These are phyloP conservation scores for Linum tenue DNA, from an alignment of 345 rosid species.

Conservation along the genomic window DNA sequence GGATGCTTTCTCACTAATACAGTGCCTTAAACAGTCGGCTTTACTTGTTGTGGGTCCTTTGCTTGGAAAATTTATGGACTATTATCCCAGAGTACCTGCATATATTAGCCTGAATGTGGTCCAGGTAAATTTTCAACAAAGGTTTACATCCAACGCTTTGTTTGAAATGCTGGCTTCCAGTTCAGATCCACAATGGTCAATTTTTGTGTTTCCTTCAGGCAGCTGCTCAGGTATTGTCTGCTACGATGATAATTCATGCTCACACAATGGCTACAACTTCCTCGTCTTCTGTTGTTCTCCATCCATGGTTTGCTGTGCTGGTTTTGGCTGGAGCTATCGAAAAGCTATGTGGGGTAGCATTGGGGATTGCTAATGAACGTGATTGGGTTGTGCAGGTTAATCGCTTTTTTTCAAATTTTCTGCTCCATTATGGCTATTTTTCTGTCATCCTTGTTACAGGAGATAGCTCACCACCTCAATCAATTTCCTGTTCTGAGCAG, in stretches of 20 bases:
- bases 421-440: slow-evolving; percentile 9
- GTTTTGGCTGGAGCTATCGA: slow-evolving; percentile 74
- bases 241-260: slow-evolving; percentile 75
- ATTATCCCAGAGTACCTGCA: slow-evolving; percentile 77
- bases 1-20: slow-evolving; percentile 8
- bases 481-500: slow-evolving; percentile 27
- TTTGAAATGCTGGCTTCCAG: background rate
- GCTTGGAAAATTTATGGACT: slow-evolving; percentile 85
- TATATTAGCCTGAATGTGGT: slow-evolving; percentile 54
- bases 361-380: slow-evolving; percentile 86
- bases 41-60: slow-evolving; percentile 81
- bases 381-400: slow-evolving; percentile 96
- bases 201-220: slow-evolving; percentile 43
- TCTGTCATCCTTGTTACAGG: slow-evolving; percentile 11
- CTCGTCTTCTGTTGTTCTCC: slow-evolving; percentile 49
- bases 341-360: slow-evolving; percentile 70
- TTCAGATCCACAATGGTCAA: background rate
- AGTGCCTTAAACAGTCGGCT: slow-evolving; percentile 36
- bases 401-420: slow-evolving; percentile 5
- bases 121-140: slow-evolving; percentile 43
- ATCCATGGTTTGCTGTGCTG: slow-evolving; percentile 75
- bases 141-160: slow-evolving; percentile 1
- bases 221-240: slow-evolving; percentile 78
- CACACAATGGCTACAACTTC: slow-evolving; percentile 43
- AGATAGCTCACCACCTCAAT: slow-evolving; percentile 11